These are phyloP conservation scores for Sporothrix mexicana DNA, from an alignment of 2,329 filamentous ascomycete genomes.

Conservation along the genomic window DNA sequence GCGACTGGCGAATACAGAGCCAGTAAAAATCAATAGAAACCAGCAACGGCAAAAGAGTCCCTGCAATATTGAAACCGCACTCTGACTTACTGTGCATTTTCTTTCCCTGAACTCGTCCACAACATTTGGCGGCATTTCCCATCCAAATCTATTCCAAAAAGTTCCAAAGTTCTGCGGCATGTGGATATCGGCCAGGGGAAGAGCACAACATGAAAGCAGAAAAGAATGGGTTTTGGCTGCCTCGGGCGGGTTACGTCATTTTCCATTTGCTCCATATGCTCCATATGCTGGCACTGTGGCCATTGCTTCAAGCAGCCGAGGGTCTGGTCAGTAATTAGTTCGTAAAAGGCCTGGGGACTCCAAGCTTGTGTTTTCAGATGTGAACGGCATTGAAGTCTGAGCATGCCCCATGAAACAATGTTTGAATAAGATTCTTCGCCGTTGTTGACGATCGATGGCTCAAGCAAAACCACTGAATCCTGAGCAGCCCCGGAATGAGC, in stretches of 20 bases:
- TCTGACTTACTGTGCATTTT: not conserved
- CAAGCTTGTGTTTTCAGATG: slow-evolving; percentile 1
- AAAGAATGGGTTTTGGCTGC: not conserved
- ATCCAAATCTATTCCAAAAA: no score
- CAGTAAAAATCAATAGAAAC: not conserved
- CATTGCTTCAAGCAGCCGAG: not conserved
- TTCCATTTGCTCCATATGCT: not conserved
- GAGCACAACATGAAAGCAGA: not conserved
- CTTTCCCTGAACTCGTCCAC: not conserved
- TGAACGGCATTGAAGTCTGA: not conserved
- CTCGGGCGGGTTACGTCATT: not conserved
- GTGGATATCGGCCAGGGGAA: not conserved
- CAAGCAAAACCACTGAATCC: not conserved
- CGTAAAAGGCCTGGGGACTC: no score
- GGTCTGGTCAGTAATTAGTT: not conserved
- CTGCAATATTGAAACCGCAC: not conserved
- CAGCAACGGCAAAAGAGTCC: slow-evolving; percentile 16
- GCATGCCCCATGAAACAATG: not conserved
- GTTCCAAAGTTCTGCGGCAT: not conserved
- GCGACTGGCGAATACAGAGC: not conserved
- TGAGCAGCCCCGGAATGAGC: not conserved
- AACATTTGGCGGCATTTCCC: no score
- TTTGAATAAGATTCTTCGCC: not conserved
- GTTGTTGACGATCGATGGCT: not conserved
- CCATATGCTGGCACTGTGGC: not conserved